Conservation (phyloP, 352 stramenopile genomes). For the Pythium rishiriense region DNA sequence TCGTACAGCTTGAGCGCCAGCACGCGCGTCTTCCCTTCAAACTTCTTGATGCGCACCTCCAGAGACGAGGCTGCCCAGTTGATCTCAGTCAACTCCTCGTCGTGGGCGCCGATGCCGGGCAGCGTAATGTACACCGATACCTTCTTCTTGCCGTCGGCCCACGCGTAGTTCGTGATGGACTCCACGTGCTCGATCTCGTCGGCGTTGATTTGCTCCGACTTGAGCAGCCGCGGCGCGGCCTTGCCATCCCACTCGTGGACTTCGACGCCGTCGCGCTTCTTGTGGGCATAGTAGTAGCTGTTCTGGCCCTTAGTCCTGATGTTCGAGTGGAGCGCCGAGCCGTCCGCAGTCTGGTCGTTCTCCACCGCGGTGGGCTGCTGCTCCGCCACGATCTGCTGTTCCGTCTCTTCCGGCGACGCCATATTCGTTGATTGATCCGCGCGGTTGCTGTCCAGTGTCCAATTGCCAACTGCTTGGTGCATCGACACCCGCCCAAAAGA, state of each 20-base stretch:
- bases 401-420: slow-evolving; percentile 18
- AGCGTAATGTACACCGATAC: slow-evolving; percentile 81
- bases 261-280: slow-evolving; percentile 76
- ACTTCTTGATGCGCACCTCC: slow-evolving; percentile 60
- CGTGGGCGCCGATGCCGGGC: slow-evolving; percentile 54
- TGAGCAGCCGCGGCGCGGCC: slow-evolving; percentile 71
- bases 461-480: slow-evolving; percentile 9
- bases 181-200: slow-evolving; percentile 43
- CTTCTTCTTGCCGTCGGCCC: slow-evolving; percentile 77
- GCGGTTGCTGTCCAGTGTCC: neutral
- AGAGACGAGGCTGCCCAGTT: slow-evolving; percentile 68
- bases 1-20: slow-evolving; percentile 78
- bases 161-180: slow-evolving; percentile 78
- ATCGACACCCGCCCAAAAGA: neutral
- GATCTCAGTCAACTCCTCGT: slow-evolving; percentile 61
- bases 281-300: slow-evolving; percentile 90
- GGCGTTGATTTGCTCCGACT: slow-evolving; percentile 39
- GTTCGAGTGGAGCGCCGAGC: slow-evolving; percentile 77
- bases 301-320: slow-evolving; percentile 84
- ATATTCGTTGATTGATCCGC: slow-evolving; percentile 7
- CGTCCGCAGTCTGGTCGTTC: neutral
- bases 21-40: slow-evolving; percentile 70
- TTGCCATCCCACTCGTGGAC: slow-evolving; percentile 86
- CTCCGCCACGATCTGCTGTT: slow-evolving; percentile 12
- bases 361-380: neutral